phyloP scores from a whole-genome alignment of 2,329 filamentous ascomycete species.

The Diaporthe sp. region DNA sequence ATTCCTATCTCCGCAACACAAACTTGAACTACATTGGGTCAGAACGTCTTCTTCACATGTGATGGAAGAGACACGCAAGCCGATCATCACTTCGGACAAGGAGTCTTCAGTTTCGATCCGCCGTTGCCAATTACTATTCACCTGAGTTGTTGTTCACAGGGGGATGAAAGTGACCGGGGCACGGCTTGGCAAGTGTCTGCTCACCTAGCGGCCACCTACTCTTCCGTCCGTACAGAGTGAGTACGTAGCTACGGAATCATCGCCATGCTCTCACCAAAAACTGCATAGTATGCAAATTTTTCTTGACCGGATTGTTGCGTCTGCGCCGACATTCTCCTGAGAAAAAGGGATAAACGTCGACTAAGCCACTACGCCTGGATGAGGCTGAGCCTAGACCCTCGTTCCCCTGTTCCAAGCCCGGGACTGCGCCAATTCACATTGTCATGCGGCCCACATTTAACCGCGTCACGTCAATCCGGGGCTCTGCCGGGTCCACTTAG shows the following conservation, averaged over 20 bases:
- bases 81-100: neutral
- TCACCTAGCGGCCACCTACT: neutral
- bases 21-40: neutral
- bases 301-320: neutral
- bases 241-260: too few species aligned
- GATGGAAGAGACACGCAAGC: conserved; percentile 3
- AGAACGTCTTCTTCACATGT: neutral
- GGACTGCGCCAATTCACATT: neutral
- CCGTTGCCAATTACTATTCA: neutral
- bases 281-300: neutral
- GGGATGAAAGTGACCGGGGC: too few species aligned
- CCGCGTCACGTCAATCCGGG: conserved; percentile 11
- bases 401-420: neutral
- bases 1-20: neutral
- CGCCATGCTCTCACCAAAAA: too few species aligned
- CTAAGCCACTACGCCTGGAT: neutral
- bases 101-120: neutral
- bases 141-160: neutral
- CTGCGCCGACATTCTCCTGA: neutral
- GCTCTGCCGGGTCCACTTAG: neutral
- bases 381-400: neutral
- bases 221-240: neutral
- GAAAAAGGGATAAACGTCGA: neutral
- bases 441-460: neutral
- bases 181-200: neutral